Evolutionary conservation across 768 basidiomycete genomes (phyloP), one percentile per base, ranked within the genome.

Genomic region (Cubamyces lactineus): DNA sequence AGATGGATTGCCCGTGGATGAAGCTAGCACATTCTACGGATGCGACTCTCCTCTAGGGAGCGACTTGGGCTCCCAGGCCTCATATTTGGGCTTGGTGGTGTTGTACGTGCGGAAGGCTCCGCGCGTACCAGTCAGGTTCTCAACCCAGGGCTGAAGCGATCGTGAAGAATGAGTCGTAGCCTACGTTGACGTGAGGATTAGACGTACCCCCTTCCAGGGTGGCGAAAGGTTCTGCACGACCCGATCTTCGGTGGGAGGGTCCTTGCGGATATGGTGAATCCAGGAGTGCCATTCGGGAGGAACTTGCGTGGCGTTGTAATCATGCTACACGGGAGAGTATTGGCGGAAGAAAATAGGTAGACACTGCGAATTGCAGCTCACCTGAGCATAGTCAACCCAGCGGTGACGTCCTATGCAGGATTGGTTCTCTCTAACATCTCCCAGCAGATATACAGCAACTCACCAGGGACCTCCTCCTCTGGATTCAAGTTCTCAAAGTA

Each of bases 201-300:
- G 16, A 62, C 92, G 66, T 75, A 96, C 96, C 12, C 86, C 84
- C 73, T 92, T 82, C 96, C 96, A 98, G 0, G 87, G 76, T 1
- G 91, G 94, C 30, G 85, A 83, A 41, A 82, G 67, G 61, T 79
- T 84, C 69, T 89, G 83, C 75, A 96, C 78, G 24, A 93, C 76
- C 1, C 80, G 72, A 70, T 98, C 96, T 61, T 88, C 80, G 0
- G 82, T 78, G 0, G 96, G 96, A 5, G 94, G 84, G 24, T 87
- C 85, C 66, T 87, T 84, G 51, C 96, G 90, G 69, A 96, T 97
- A 71, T 97, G 94, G 11, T 83, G 82, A 40, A 98, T 77, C 96
- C 96, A 98, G 5, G 95, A 87, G 78, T 97, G 96, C 96, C 96
- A 98, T 76, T 96, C 95, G 0, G 96, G 85, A 16, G 94, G 92